Base-by-base conservation (phyloP, 2,329 filamentous ascomycete genomes). In the Rasamsonia emersonii region DNA sequence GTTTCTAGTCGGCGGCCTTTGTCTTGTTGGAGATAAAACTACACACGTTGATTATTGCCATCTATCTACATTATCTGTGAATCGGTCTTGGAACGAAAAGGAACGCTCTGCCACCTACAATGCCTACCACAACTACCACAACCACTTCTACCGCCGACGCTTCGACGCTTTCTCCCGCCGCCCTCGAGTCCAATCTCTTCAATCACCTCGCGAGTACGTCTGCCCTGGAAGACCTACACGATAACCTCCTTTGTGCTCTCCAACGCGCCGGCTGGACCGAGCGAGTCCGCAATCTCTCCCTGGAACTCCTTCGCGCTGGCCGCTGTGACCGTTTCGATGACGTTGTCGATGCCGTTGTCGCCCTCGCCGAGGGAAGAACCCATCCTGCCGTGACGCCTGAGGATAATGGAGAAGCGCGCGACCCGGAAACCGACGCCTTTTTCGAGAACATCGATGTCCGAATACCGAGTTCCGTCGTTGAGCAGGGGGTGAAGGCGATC, bases 251-350 rank as follows among this genome's bases (percentile, higher is more conserved):
- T 37, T 64, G 73, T 45, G 65, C 67, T 14, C 64, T 78, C 8
- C 67, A 73, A 45, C 63, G 70, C 32, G 56, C 61, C n/a, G 73
- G 73, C 43, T 79, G 74, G 73, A 69, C 70, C 24, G 65, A 73
- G 44, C 62, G 62, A 17, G 61, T 79, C 38, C 67, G 67, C 36
- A 59, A 58, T 28, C 67, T 77, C 38, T 63, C 73, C 11, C 65
- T 67, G 28, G 61, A 70, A 35, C 62, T 78, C 24, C 67, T 78
- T 33, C 69, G 73, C 43, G 69, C 65, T 16, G 73, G 73, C 28
- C 67, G 73, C 33, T 72, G 69, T 47, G 66, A 65, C 34, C 73
- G 65, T 18, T 73, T 71, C 42, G 67, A 71, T 32, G 70, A 78
- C 33, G 61, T 76, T 26, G 61, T 73, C 50, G 63, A 61, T 11